Evolutionary conservation across 805 yeast species (phyloP), one percentile per base, ranked within the genome.

Genomic region (Barnettozyma wickerhamii): DNA sequence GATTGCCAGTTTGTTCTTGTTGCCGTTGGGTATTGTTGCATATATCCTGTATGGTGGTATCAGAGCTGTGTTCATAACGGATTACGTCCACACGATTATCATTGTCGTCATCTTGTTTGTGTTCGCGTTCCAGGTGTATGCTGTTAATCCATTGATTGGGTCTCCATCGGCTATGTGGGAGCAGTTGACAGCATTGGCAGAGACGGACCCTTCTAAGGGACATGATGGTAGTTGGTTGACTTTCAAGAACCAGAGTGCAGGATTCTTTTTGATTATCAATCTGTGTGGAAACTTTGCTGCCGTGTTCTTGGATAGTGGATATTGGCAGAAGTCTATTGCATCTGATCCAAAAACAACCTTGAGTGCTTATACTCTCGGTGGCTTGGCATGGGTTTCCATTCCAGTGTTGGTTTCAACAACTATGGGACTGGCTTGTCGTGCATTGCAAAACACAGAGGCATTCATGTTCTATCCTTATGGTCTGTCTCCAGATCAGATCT

Each of bases 211-310:
- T 17, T 75, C 83, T 26, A 68, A 63, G 30, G 90, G 90, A 59
- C 81, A 87, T 2, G 79, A 77, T 3, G 97, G 98, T 37, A 84
- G 91, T 5, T 90, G 82, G 59, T 69, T 91, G 53, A 91, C 98
- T 24, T 84, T 91, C 86, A 74, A 80, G 52, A 23, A 15, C 86
- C 96, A 5, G 74, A 77, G 52, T 6, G 96, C 95, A 35, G 96
- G 95, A 50, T 84, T 89, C 37, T 90, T 90, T 71, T 79, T 87
- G 51, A 91, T 88, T 30, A 86, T 90, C 61, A 89, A 83, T 62
- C 70, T 88, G 48, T 88, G 87, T 36, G 96, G 96, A 50, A 87
- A 87, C 63, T 87, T 86, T 55, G 95, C 95, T 42, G 85, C 95
- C 19, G 95, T 86, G 14, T 87, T 84, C 59, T 65, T 87, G 53